phyloP scores from a whole-genome alignment of 148 eudicot species.

The Rhododendron simsii region DNA sequence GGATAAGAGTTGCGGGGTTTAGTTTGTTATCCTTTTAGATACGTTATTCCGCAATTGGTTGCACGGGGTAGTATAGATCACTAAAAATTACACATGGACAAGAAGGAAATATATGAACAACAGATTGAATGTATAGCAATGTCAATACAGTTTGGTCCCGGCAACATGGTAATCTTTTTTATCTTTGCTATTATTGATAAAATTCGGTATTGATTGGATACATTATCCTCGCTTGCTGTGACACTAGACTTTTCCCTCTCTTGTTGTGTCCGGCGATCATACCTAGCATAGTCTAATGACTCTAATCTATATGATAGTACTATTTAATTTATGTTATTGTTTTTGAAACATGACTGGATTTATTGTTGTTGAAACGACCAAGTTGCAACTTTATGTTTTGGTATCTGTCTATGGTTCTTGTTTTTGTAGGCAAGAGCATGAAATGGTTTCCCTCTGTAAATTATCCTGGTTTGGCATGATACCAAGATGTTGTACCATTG shows the following conservation, averaged over 20 bases:
- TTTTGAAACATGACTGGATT: neutral
- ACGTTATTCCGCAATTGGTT: no score
- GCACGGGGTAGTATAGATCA: no score
- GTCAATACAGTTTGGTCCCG: no score
- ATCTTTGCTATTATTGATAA: no score
- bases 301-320: neutral
- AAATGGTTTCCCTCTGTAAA: neutral
- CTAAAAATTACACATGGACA: no score
- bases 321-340: neutral
- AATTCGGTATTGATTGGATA: neutral
- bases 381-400: neutral
- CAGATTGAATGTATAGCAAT: no score
- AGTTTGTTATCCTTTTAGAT: no score
- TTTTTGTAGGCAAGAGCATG: neutral
- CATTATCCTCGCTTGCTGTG: no score
- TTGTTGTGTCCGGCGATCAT: neutral
- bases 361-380: neutral
- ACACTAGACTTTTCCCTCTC: no score
- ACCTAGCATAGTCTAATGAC: neutral
- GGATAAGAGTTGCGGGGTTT: no score
- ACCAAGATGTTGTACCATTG: neutral
- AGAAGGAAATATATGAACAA: no score
- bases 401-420: neutral
- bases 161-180: no score
- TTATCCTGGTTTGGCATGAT: neutral